Base-by-base conservation (phyloP, 352 stramenopile species). In the Pythium brachiatum region DNA sequence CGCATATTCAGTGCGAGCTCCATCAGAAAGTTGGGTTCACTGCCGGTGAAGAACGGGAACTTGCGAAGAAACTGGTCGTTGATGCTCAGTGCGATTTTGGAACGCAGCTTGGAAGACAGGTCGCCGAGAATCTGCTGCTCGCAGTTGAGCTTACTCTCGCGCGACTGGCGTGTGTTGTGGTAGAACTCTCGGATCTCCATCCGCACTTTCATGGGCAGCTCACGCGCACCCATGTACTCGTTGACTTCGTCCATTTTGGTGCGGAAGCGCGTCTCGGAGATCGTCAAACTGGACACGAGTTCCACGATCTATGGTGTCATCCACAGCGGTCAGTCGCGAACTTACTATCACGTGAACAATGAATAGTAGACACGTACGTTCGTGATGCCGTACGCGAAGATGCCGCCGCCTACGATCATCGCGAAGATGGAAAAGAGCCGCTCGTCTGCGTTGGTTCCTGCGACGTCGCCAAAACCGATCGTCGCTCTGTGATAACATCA, bases 151-250 rank as follows among this genome's bases (percentile, higher is more conserved):
- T 86, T 83, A 56, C 72, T 83, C 62, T 92, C 82, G 8, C 73
- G 75, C 0, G 80, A 92, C 62, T 81, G 68, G 15, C 80, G 78
- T 13, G 80, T 78, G 50, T 92, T 92, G 53, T 89, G 78, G 62
- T 84, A 92, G 47, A 92, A 92, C 47, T 92, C 82, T 11, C 80
- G 82, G 46, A 92, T 92, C 55, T 92, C 82, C 51, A 86, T 77
- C 1, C 82, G 80, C 25, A 92, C 55, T 25, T 89, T 79, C 16
- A 80, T 66, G 6, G 82, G 82, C 34, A 92, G 52, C 56, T 92
- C 80, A 9, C 80, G 74, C n/a, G 82, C 82, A 36, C 56, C 74
- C 82, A 92, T 90, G 59, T 92, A 92, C 55, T 92, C 83, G 53
- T 92, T 92, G 44, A 92, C 70, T 60, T 90, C 80, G 56, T 92